Base-by-base conservation (phyloP, 805 yeast species). In the Pichia cabralensis region DNA sequence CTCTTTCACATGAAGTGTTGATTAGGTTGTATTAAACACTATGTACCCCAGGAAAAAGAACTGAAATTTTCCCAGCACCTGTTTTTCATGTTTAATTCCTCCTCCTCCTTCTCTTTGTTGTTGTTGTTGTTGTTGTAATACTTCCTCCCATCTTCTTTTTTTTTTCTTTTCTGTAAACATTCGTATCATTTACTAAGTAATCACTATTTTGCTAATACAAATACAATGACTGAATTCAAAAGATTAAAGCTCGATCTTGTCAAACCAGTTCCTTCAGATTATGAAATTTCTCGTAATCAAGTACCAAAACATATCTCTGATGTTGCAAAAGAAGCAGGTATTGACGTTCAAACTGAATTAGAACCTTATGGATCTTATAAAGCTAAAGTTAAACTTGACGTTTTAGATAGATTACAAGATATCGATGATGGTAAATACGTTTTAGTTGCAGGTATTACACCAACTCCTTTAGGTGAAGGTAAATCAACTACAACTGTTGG, bases 381-480 rank as follows among this genome's bases (percentile, higher is more conserved):
- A 64, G 96, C 94, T 40, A 89, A 89, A 64, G 78, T 89, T 42
- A 75, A 75, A 53, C 67, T 82, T 40, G 71, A 74, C 26, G 69
- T 77, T 26, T 64, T 78, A 34, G 77, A 79, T 35, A 80, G 95
- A 60, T 72, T 92, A 38, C 54, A 61, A 35, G 62, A 63, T 34
- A 59, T 69, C 35, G 73, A 70, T 45, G 71, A 83, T 50, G 98
- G 96, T 49, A 76, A 85, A 53, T 89, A 84, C 54, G 76, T 89
- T 25, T 70, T 89, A 38, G 97, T 89, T 36, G 88, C 96, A 3
- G 98, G 98, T 58, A 92, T 89, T 52, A 89, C 98, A 4, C 97
- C 98, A 39, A 89, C 98, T 5, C 97, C 97, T 20, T 70, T 89
- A 38, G 98, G 98, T 44, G 98, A 89, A 65, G 98, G 98, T 53